These are phyloP conservation scores for Teratosphaeria viscida DNA, from an alignment of 2,329 filamentous ascomycete genomes.

Conservation along the genomic window DNA sequence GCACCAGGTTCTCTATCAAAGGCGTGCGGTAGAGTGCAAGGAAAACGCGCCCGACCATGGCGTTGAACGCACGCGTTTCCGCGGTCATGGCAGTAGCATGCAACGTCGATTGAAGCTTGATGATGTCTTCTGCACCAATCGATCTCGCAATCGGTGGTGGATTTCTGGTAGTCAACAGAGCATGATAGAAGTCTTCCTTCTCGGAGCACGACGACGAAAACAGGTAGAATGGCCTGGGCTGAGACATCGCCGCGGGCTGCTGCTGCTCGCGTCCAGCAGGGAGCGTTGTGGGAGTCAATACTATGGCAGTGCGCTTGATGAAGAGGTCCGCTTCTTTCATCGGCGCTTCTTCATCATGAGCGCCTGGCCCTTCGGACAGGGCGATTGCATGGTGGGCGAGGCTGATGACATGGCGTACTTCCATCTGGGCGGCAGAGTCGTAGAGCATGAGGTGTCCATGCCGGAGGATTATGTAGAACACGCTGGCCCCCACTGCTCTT, in stretches of 20 bases:
- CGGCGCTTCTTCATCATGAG: constrained; percentile 39
- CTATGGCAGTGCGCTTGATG: constrained; percentile 58
- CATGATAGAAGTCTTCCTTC: constrained; percentile 98
- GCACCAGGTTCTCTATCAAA: constrained; percentile 67
- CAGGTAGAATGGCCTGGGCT: constrained; percentile 73
- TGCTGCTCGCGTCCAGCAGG: background rate
- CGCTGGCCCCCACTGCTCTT: constrained; percentile 15
- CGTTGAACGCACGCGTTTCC: constrained; percentile 90
- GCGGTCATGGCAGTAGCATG: constrained; percentile 76
- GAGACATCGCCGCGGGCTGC: constrained; percentile 10
- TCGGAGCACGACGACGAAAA: constrained; percentile 93
- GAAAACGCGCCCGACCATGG: constrained; percentile 77
- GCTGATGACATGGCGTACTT: constrained; percentile 92
- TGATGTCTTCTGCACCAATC: constrained; percentile 78
- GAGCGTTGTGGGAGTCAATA: constrained; percentile 17
- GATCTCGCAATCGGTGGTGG: constrained; percentile 59
- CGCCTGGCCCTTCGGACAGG: constrained; percentile 58
- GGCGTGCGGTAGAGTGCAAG: constrained; percentile 77
- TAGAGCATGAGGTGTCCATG: constrained; percentile 97
- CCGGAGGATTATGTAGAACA: constrained; percentile 39
- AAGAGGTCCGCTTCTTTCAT: constrained; percentile 90
- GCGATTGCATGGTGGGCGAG: constrained; percentile 77
- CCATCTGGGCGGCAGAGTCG: constrained; percentile 87
- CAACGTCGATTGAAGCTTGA: constrained; percentile 77
- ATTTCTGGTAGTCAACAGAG: constrained; percentile 63